Conservation (phyloP, 176 grass and related monocot species). For the Poa pratensis region DNA sequence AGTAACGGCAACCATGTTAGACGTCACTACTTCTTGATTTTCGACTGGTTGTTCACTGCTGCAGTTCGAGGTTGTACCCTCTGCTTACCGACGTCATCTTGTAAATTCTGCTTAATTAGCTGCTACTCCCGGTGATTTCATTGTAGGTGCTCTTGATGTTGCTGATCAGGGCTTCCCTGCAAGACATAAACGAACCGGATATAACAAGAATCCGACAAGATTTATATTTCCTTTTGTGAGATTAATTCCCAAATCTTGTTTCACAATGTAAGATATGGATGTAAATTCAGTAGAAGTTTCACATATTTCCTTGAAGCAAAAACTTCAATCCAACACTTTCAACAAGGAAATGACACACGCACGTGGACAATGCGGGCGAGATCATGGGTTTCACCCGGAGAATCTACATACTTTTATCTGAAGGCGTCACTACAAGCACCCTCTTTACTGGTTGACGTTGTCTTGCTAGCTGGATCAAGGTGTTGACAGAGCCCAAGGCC, state of each 20-base stretch:
- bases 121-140: conserved; percentile 59
- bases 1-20: background rate
- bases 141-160: conserved; percentile 64
- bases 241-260: conserved; percentile 1
- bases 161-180: conserved; percentile 61
- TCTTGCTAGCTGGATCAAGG: too few relatives aligned
- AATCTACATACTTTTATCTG: too few relatives aligned
- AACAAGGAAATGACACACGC: too few relatives aligned
- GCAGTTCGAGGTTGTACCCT: conserved; percentile 11
- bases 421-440: too few relatives aligned
- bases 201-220: background rate
- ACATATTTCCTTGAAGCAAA: too few relatives aligned
- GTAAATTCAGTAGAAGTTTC: too few relatives aligned
- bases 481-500: too few relatives aligned
- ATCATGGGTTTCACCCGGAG: too few relatives aligned
- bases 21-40: conserved; percentile 21
- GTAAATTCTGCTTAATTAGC: conserved; percentile 33
- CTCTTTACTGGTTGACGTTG: too few relatives aligned
- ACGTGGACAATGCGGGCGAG: too few relatives aligned
- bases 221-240: background rate
- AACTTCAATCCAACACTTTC: too few relatives aligned
- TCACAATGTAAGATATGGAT: too few relatives aligned
- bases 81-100: conserved; percentile 3
- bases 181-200: background rate
- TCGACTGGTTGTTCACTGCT: conserved; percentile 17